Percentiles rank a stretch among this genome's conserved stretches.
Evolutionary conservation across 129 eudicot species (phyloP).

Genomic region (Artemisia tridentata): DNA sequence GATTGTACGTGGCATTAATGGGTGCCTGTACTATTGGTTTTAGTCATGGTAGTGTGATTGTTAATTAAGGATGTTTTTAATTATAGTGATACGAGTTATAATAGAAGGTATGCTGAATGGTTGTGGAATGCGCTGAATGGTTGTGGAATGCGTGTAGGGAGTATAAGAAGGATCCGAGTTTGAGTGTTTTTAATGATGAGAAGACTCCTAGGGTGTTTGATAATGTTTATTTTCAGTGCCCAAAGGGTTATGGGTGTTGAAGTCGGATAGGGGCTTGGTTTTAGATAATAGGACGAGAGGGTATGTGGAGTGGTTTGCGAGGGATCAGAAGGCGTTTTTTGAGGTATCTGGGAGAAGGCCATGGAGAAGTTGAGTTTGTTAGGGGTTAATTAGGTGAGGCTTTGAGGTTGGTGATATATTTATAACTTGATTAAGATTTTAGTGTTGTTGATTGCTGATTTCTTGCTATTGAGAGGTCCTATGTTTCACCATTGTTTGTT

Average conservation of each 20-base stretch:
- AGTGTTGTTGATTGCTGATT: constrained; percentile 29
- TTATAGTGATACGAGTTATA: constrained; percentile 25
- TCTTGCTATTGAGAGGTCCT: too few relatives aligned
- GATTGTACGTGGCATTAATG: constrained; percentile 59
- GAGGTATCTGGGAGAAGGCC: constrained; percentile 32
- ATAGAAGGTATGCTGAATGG: not conserved
- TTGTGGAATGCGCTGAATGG: constrained; percentile 12
- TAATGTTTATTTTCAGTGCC: constrained; percentile 56
- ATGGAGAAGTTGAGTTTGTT: constrained; percentile 64
- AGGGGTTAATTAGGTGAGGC: constrained; percentile 38
- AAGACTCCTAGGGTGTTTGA: constrained; percentile 78
- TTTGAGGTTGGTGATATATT: constrained; percentile 17
- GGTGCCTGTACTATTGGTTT: constrained; percentile 90
- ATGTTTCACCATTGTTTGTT: too few relatives aligned
- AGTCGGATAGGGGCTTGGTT: constrained; percentile 52
- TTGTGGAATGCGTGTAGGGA: constrained; percentile 25
- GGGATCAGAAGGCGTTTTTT: too few relatives aligned
- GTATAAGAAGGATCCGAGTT: constrained; percentile 44
- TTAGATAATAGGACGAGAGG: constrained; percentile 49
- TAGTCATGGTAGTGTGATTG: constrained; percentile 62
- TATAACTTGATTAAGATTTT: constrained; percentile 43
- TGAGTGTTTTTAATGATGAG: constrained; percentile 73
- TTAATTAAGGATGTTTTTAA: constrained; percentile 42
- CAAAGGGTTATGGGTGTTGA: constrained; percentile 61
- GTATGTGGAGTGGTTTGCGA: constrained; percentile 31